These are phyloP conservation scores for Apiospora pterosperma DNA, from an alignment of 2,329 filamentous ascomycete species.

Conservation along the genomic window DNA sequence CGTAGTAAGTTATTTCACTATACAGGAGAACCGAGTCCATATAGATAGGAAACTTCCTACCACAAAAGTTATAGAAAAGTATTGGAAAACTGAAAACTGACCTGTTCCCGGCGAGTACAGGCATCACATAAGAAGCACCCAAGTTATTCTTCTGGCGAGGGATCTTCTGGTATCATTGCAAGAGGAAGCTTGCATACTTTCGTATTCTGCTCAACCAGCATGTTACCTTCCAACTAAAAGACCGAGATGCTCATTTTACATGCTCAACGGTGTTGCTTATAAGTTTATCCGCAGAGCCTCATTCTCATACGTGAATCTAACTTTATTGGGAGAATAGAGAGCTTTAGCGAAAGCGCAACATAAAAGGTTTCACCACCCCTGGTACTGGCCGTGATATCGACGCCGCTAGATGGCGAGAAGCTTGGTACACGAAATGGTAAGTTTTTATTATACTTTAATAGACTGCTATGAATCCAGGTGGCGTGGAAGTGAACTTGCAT, in stretches of 20 bases:
- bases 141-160: too few relatives aligned
- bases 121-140: background rate
- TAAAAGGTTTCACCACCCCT: background rate
- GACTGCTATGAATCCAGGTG: too few relatives aligned
- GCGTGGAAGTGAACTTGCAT: too few relatives aligned
- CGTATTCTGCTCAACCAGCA: background rate
- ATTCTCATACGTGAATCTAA: background rate
- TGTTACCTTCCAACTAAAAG: background rate
- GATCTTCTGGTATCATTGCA: too few relatives aligned
- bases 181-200: too few relatives aligned
- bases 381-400: background rate
- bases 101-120: background rate
- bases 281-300: background rate
- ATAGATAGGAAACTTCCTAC: background rate
- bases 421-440: background rate
- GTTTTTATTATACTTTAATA: background rate
- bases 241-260: background rate
- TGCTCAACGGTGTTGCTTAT: background rate
- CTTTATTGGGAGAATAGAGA: background rate
- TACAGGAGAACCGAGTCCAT: background rate
- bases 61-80: too few relatives aligned
- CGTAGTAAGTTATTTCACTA: background rate
- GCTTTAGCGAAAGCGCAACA: background rate
- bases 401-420: background rate
- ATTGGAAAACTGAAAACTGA: too few relatives aligned